A percentile compares a stretch with the other conserved stretches of the same genome.
Conservation (phyloP, 208 protist species). For the Zelonia costaricensis region DNA sequence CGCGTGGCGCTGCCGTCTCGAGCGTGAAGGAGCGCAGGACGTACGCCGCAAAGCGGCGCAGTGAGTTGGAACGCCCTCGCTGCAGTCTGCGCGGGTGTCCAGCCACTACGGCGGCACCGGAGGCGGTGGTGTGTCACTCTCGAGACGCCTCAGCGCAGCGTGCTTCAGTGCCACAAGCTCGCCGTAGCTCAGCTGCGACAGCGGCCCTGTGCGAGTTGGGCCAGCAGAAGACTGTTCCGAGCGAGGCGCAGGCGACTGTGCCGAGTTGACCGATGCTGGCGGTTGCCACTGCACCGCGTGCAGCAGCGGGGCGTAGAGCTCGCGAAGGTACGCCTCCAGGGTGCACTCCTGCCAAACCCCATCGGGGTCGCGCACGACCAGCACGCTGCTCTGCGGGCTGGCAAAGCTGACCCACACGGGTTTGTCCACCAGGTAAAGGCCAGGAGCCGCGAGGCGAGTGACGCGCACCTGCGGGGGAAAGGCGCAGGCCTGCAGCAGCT, state of each 20-base stretch:
- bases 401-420: constrained; percentile 21
- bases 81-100: too few relatives aligned
- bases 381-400: constrained; percentile 11
- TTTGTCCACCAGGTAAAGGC: constrained; percentile 16
- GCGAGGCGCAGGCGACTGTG: too few relatives aligned
- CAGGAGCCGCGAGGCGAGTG: neutral
- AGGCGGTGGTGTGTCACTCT: too few relatives aligned
- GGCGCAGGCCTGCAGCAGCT: constrained; percentile 1
- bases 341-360: constrained; percentile 4
- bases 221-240: neutral
- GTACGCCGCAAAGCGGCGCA: too few relatives aligned
- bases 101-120: too few relatives aligned
- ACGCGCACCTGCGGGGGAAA: constrained; percentile 22
- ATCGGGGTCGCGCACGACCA: constrained; percentile 27
- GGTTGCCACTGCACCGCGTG: constrained; percentile 10
- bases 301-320: constrained; percentile 21
- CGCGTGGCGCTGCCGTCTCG: too few relatives aligned
- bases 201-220: too few relatives aligned
- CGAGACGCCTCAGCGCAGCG: constrained; percentile 1
- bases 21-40: too few relatives aligned
- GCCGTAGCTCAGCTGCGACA: constrained; percentile 9
- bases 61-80: too few relatives aligned
- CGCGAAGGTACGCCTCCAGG: constrained; percentile 17
- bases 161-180: constrained; percentile 15
- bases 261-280: neutral